A percentile compares a stretch with the other conserved stretches of the same genome.
phyloP scores from a whole-genome alignment of 1,284 basidiomycete species.

The Apiotrichum domesticum region DNA sequence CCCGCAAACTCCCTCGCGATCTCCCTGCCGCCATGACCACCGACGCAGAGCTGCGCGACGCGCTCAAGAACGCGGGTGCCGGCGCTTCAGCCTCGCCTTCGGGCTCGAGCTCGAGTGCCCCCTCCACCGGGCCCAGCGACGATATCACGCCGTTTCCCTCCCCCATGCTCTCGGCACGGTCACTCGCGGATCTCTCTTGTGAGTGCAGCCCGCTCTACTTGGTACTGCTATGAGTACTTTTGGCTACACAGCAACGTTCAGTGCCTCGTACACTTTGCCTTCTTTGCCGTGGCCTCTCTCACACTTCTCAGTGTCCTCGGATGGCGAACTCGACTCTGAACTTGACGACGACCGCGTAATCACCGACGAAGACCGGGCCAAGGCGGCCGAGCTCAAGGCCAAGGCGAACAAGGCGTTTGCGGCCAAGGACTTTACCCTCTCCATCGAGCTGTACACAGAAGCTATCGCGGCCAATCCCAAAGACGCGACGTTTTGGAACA shows the following conservation, averaged over 20 bases:
- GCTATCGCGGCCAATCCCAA: constrained; percentile 72
- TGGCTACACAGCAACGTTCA: neutral
- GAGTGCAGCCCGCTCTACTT: constrained; percentile 8
- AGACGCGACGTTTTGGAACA: constrained; percentile 47
- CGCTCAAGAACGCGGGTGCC: constrained; percentile 5
- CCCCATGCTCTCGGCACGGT: constrained; percentile 31
- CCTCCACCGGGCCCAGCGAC: constrained; percentile 23
- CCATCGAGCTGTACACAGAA: constrained; percentile 66
- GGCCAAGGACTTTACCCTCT: constrained; percentile 56
- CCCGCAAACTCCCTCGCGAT: too few relatives aligned
- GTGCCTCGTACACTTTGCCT: neutral
- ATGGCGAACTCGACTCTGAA: constrained; percentile 42
- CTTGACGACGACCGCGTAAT: constrained; percentile 47
- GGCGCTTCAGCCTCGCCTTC: constrained; percentile 5
- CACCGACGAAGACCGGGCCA: constrained; percentile 62
- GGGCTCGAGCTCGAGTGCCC: constrained; percentile 8
- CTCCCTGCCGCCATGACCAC: constrained; percentile 3
- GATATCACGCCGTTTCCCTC: constrained; percentile 45
- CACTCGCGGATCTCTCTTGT: constrained; percentile 38
- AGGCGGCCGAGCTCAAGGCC: constrained; percentile 66
- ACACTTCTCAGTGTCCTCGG: constrained; percentile 21
- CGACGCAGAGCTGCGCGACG: constrained; percentile 8
- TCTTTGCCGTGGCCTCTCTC: neutral
- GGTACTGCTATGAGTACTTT: neutral
- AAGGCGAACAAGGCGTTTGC: constrained; percentile 81